These are phyloP conservation scores for Botrytis deweyae DNA, from an alignment of 2,329 filamentous ascomycete species.

Conservation along the genomic window DNA sequence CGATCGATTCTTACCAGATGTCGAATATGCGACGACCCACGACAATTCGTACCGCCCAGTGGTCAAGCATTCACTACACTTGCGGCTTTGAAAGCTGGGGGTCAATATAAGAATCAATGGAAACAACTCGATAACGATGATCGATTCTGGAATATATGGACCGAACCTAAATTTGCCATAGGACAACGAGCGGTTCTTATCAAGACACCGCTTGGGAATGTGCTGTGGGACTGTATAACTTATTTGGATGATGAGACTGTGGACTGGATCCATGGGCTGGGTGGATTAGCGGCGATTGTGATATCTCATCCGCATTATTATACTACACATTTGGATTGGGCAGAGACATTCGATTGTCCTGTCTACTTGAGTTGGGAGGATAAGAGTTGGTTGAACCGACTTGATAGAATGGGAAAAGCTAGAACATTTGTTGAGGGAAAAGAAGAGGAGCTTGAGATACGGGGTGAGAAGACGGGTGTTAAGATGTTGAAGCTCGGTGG, in stretches of 20 bases:
- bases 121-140: conserved; percentile 47
- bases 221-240: conserved; percentile 78
- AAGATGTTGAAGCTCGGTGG: conserved; percentile 70
- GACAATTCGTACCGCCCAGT: conserved; percentile 64
- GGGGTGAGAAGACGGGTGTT: conserved; percentile 47
- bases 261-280: conserved; percentile 54
- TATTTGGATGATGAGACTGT: conserved; percentile 66
- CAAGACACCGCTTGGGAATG: conserved; percentile 62
- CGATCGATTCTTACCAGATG: conserved; percentile 53
- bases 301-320: conserved; percentile 85
- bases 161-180: conserved; percentile 64
- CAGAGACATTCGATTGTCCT: conserved; percentile 63
- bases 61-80: conserved; percentile 69
- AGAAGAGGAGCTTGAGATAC: conserved; percentile 44
- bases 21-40: conserved; percentile 71
- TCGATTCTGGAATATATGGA: conserved; percentile 48
- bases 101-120: conserved; percentile 54
- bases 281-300: conserved; percentile 69
- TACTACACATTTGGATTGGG: conserved; percentile 74
- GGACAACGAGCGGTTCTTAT: conserved; percentile 73
- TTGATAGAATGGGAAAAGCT: conserved; percentile 42
- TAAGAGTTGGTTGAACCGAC: conserved; percentile 58
- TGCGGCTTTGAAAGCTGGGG: conserved; percentile 42
- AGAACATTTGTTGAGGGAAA: conserved; percentile 48
- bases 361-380: conserved; percentile 70